phyloP scores from a whole-genome alignment of 2,329 filamentous ascomycete species.

The Westerdykella ornata region DNA sequence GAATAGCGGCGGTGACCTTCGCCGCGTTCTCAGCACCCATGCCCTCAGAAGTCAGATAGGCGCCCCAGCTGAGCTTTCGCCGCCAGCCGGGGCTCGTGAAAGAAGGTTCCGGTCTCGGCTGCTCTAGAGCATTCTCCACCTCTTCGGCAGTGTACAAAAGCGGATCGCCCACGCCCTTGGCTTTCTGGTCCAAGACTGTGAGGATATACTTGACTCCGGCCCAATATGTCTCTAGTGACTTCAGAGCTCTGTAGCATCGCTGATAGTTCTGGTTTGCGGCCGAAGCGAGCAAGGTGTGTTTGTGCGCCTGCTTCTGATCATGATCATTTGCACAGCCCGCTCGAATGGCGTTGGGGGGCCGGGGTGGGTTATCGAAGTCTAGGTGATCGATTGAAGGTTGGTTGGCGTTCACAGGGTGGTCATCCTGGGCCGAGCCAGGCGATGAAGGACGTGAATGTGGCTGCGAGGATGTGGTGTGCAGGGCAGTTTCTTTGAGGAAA shows the following conservation, averaged over 20 bases:
- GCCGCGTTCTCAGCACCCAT: slow-evolving; percentile 21
- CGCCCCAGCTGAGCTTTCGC: slow-evolving; percentile 41
- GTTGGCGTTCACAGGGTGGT: slow-evolving; percentile 33
- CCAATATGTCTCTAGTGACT: slow-evolving; percentile 79
- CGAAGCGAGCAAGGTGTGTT: slow-evolving; percentile 70
- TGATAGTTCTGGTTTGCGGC: slow-evolving; percentile 84
- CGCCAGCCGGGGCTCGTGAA: slow-evolving; percentile 50
- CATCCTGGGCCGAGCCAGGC: slow-evolving; percentile 18
- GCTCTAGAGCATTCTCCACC: slow-evolving; percentile 62
- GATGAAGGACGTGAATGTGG: slow-evolving; percentile 56
- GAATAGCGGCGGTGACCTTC: slow-evolving; percentile 29
- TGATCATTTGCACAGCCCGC: slow-evolving; percentile 13
- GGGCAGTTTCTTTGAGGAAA: slow-evolving; percentile 74
- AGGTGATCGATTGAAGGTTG: slow-evolving; percentile 25
- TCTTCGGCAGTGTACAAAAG: slow-evolving; percentile 62
- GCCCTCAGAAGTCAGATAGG: slow-evolving; percentile 34
- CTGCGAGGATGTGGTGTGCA: slow-evolving; percentile 58
- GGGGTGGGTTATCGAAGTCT: slow-evolving; percentile 10
- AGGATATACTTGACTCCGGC: slow-evolving; percentile 81
- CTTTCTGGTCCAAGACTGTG: slow-evolving; percentile 78
- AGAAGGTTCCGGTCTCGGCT: slow-evolving; percentile 44
- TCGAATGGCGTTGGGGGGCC: slow-evolving; percentile 11
- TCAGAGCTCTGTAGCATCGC: slow-evolving; percentile 73
- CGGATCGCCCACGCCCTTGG: slow-evolving; percentile 77
- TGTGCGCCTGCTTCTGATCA: slow-evolving; percentile 46